Evolutionary conservation across 805 yeast genomes (phyloP), one percentile per base, ranked within the genome.

Genomic region (Groenewaldozyma salmanticensis): DNA sequence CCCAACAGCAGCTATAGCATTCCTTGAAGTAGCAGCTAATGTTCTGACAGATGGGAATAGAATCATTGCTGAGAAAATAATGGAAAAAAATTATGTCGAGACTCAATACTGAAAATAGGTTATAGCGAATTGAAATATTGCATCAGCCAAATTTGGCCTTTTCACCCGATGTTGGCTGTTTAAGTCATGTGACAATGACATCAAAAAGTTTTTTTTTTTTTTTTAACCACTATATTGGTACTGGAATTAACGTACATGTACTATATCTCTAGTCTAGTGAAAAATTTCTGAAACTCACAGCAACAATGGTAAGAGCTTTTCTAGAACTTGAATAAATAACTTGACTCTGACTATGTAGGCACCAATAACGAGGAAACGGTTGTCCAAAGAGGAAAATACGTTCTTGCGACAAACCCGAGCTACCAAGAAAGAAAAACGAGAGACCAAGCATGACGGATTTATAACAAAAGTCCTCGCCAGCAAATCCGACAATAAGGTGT

Each of bases 341-440:
- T 6, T 7, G 33, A 16, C 27, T 24, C 4, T 11, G 15, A 15
- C 27, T 27, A 7, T 6, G 33, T 37, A 17, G 11, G 24, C 33
- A 17, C 33, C 33, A 31, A 11, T n/a, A n/a, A n/a, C n/a, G n/a
- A n/a, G n/a, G n/a, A n/a, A n/a, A n/a, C n/a, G n/a, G n/a, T n/a
- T n/a, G n/a, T n/a, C n/a, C n/a, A 36, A 33, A 21, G 39, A 39
- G 21, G 44, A 40, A 15, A 50, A 48, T 27, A 35, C 43, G 18
- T 50, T 44, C 40, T 38, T 50, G 4, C 33, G 41, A 17, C 49
- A 43, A 35, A 13, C 46, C 2, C 44, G 45, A 40, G 36, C 39
- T 16, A 43, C 50, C 29, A 52, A 52, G 36, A 42, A 44, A 31
- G 52, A 51, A 36, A 52, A 52, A 33, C 37, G 49, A 21, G 52